Percentiles rank a stretch among this genome's conserved stretches.
Conservation (phyloP, 192 early-diverging fungal species). For the Backusella luteola region DNA sequence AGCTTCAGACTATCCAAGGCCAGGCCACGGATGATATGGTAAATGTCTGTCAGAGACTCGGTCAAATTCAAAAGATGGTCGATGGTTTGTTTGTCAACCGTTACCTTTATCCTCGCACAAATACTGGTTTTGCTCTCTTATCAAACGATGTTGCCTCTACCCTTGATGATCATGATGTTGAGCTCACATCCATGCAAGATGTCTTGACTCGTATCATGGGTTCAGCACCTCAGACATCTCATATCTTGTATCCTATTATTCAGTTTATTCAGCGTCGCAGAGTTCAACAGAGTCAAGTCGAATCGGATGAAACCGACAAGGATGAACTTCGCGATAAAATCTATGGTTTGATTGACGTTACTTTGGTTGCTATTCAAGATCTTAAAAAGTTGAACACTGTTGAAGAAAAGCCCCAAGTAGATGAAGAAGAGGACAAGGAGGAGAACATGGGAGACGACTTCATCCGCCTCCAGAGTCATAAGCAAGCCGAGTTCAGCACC, state of each 20-base stretch:
- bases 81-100: constrained; percentile 17
- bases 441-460: constrained; percentile 48
- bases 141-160: constrained; percentile 29
- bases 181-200: constrained; percentile 28
- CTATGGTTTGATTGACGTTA: constrained; percentile 40
- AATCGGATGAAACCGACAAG: neutral
- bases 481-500: constrained; percentile 27
- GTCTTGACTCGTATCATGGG: constrained; percentile 21
- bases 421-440: constrained; percentile 19
- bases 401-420: neutral
- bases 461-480: constrained; percentile 44
- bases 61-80: constrained; percentile 23
- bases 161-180: constrained; percentile 33
- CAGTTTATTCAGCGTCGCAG: constrained; percentile 33
- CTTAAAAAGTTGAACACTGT: constrained; percentile 26
- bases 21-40: constrained; percentile 7
- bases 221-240: constrained; percentile 32
- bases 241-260: constrained; percentile 37
- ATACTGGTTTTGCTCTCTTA: constrained; percentile 24
- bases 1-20: constrained; percentile 2
- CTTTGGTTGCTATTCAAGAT: constrained; percentile 45
- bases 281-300: constrained; percentile 18
- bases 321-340: constrained; percentile 16
- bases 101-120: constrained; percentile 26
- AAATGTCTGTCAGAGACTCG: constrained; percentile 1